Conservation (phyloP, 2,329 filamentous ascomycete genomes). For the Aspergillus uvarum region DNA sequence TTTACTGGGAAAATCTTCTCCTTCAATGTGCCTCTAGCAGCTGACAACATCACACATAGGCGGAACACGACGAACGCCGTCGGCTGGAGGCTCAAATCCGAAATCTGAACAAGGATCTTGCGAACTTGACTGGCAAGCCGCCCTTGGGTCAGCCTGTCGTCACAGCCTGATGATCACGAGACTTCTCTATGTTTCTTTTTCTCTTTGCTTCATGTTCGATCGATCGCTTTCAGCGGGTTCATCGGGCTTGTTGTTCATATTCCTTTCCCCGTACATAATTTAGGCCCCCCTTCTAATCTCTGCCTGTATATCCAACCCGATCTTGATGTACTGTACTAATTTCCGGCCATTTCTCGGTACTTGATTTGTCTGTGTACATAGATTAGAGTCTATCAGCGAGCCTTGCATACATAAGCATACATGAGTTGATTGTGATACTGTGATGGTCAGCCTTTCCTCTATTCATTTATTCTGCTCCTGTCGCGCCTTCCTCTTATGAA, state of each 20-base stretch:
- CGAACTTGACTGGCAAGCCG: slow-evolving; percentile 33
- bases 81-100: slow-evolving; percentile 65
- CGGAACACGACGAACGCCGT: slow-evolving; percentile 69
- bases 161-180: slow-evolving; percentile 38
- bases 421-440: not conserved
- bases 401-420: slow-evolving; percentile 8
- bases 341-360: slow-evolving; percentile 5
- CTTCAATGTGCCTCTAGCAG: slow-evolving; percentile 6
- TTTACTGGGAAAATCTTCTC: slow-evolving; percentile 30
- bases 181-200: slow-evolving; percentile 3
- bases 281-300: slow-evolving; percentile 16
- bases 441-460: not conserved
- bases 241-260: slow-evolving; percentile 9
- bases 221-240: not conserved
- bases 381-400: slow-evolving; percentile 3
- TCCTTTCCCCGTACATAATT: slow-evolving; percentile 20
- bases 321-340: not conserved
- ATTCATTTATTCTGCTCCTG: not conserved
- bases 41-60: slow-evolving; percentile 45
- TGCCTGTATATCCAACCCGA: not conserved
- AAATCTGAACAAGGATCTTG: slow-evolving; percentile 45
- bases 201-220: not conserved
- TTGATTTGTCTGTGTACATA: slow-evolving; percentile 16
- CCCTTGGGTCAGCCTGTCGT: slow-evolving; percentile 34
- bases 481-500: not conserved